Evolutionary conservation across 1,284 basidiomycete genomes (phyloP), one percentile per base, ranked within the genome.

Genomic region (Moesziomyces sp.): DNA sequence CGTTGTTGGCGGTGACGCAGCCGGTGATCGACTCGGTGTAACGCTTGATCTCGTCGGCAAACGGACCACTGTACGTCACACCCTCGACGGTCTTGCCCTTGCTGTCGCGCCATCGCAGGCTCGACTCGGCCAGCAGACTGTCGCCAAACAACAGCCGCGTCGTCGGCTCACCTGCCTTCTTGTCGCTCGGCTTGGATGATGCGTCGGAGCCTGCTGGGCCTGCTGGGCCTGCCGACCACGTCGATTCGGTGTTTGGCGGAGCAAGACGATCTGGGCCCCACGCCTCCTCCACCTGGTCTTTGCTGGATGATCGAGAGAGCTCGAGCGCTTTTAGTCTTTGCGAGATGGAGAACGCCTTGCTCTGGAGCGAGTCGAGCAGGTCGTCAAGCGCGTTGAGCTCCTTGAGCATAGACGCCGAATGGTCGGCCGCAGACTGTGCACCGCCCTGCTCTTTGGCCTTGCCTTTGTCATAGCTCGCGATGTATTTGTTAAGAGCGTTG

Each of bases 241-340:
- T 47, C 1, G 54, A 51, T 24, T 46, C 45, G 0, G 28, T 14
- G 0, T 48, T 23, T 3, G 43, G 46, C 2, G 55, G 57, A 9
- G 60, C 59, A 18, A 74, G 71, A 23, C 71, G 64, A 62, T 74
- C 71, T 9, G 71, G 61, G 0, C 71, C 71, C 71, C 71, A 74
- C 1, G 28, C 49, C 1, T 48, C 38, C 26, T 62, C 49, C 10
- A 62, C 47, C 23, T 57, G 46, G 16, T 57, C 23, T 4, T 46
- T 7, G 18, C 16, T 35, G 19, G n/a, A 33, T 13, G 44, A 51
- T 7, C 52, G 54, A 2, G 45, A 33, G 3, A 53, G 30, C 6
- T 61, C 53, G 11, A 71, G 49, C 2, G 44, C 52, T 46, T 51
- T 64, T 46, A 74, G 61, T 3, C 64, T 46, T 30, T 74, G 65